Conservation (phyloP, 208 protist genomes). For the Phytomonas francai region DNA sequence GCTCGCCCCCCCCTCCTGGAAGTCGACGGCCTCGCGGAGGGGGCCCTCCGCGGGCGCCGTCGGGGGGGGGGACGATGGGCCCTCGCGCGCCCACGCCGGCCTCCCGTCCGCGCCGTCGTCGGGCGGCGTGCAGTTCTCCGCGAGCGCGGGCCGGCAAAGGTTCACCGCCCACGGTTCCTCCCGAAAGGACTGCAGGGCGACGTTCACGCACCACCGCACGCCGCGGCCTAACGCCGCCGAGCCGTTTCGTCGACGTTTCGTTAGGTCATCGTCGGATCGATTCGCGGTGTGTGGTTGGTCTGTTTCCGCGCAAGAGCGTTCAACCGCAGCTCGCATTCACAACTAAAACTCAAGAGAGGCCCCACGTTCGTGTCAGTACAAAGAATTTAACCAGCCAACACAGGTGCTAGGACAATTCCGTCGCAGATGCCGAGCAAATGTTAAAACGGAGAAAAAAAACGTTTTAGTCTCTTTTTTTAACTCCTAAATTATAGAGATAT, state of each 20-base stretch:
- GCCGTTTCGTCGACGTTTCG: constrained; percentile 9
- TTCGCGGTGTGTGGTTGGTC: no score
- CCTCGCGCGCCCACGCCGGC: no score
- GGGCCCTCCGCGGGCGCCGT: not conserved
- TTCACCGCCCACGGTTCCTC: constrained; percentile 67
- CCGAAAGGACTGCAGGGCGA: constrained; percentile 67
- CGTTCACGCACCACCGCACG: constrained; percentile 69
- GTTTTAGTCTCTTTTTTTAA: constrained; percentile 4
- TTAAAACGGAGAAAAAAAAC: constrained; percentile 4
- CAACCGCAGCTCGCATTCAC: no score
- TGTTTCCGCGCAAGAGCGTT: no score
- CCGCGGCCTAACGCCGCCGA: constrained; percentile 21
- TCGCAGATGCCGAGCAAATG: not conserved
- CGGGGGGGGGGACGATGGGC: no score
- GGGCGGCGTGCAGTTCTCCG: not conserved
- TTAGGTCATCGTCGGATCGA: no score
- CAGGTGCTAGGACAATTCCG: no score
- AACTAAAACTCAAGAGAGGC: no score
- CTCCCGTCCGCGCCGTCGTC: no score
- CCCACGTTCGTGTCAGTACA: no score
- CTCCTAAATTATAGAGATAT: not conserved
- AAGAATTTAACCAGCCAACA: no score
- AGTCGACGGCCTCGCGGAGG: not conserved
- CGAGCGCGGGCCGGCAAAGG: constrained; percentile 14
- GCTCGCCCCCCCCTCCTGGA: no score